Evolutionary conservation across 2,329 filamentous ascomycete genomes (phyloP).

Genomic region (Colletotrichum falcatum): DNA sequence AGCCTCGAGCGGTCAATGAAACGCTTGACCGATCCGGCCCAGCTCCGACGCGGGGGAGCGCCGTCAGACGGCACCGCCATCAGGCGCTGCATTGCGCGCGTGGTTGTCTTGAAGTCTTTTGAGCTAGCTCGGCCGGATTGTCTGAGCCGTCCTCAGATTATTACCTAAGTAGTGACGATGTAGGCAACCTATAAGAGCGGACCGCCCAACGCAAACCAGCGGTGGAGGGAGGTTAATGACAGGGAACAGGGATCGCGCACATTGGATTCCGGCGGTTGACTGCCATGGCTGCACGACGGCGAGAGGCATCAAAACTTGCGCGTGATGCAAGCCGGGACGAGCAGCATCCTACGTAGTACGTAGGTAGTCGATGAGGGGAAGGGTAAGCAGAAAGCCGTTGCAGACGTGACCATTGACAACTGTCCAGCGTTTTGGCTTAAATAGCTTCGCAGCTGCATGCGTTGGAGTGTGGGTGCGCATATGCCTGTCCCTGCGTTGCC

Average conservation of each 20-base stretch:
- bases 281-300: conserved; percentile 16
- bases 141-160: conserved; percentile 11
- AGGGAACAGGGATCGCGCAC: conserved; percentile 29
- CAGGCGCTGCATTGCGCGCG: conserved; percentile 16
- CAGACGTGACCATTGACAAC: neutral
- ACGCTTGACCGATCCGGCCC: conserved; percentile 18
- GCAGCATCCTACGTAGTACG: neutral
- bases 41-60: conserved; percentile 25
- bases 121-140: neutral
- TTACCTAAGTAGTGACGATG: neutral
- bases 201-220: conserved; percentile 23
- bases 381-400: neutral
- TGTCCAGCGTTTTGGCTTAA: neutral
- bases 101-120: conserved; percentile 5
- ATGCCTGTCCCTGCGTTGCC: conserved; percentile 2
- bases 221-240: conserved; percentile 15
- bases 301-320: conserved; percentile 1
- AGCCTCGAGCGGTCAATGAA: conserved; percentile 3
- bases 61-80: neutral
- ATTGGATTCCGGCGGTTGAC: conserved; percentile 29
- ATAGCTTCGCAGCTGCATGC: neutral
- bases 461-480: conserved; percentile 19
- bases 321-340: conserved; percentile 6
- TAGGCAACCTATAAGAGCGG: conserved; percentile 13
- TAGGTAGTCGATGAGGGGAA: neutral